Base-by-base conservation (phyloP, 352 stramenopile genomes). In the Globisporangium polare region DNA sequence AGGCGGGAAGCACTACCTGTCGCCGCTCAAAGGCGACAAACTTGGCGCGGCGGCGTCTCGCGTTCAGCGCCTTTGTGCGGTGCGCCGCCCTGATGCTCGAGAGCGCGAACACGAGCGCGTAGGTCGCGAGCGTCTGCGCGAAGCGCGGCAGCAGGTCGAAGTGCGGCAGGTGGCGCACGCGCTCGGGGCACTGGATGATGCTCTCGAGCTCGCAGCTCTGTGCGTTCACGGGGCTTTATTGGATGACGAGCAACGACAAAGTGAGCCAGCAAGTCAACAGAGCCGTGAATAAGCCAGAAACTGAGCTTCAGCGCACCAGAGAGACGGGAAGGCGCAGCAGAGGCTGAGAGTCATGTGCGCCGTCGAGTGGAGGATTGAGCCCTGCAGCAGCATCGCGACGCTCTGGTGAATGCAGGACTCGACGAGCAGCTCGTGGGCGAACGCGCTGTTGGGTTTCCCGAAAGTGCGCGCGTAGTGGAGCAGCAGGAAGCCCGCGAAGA, bases 381-480 rank as follows among this genome's bases (percentile, higher is more conserved):
- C 57, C 5, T 83, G 53, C 54, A 88, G 67, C 29, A 85, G 50
- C 61, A 67, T 65, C 13, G 56, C 55, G 6, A 88, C 42, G 24
- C 61, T 53, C 22, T 86, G 73, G 51, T 91, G 82, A 2, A 84
- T 53, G 37, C 75, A 91, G 13, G 82, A 89, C 51, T 85, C 62
- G 39, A 69, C 61, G 27, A 90, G 58, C 60, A 87, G 70, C 13
- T 67, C 76, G 35, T 92, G 80, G 20, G 70, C 49, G 50, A 86
- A 77, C 13, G 58, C 65, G 53, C 78, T 90, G 1, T 63, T 66
- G 6, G 57, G 50, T 39, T 61, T 68, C 7, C 63, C 56, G 62
- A 89, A 88, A 15, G 80, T 92, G 67, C 64, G 75, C 2, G 78
- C 75, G 61, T 90, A 92, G 65, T 85, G 82, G 9, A 89, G 68